Evolutionary conservation across 2,329 filamentous ascomycete species (phyloP).

Genomic region (Orbilia blumenaviensis): DNA sequence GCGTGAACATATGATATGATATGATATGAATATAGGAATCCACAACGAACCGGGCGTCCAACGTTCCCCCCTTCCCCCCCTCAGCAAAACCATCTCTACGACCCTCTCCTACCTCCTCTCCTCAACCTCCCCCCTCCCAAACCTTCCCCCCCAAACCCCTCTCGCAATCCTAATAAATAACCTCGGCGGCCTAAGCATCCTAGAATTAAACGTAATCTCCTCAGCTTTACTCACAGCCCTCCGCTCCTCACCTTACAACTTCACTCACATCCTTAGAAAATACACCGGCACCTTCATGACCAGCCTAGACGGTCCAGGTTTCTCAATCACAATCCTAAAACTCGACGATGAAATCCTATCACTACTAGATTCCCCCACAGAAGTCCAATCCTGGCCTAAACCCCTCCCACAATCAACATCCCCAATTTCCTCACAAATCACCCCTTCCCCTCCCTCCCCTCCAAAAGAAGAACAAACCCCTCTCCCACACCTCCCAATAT

Average conservation of each 20-base stretch:
- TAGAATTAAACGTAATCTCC: constrained; percentile 78
- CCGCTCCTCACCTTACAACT: constrained; percentile 70
- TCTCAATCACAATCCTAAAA: constrained; percentile 76
- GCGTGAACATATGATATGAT: too few species aligned
- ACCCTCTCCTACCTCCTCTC: constrained; percentile 72
- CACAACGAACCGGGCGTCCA: constrained; percentile 74
- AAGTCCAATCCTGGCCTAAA: constrained; percentile 74
- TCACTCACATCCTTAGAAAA: constrained; percentile 69
- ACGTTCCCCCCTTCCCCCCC: constrained; percentile 61
- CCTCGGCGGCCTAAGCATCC: constrained; percentile 75
- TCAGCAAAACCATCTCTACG: constrained; percentile 66
- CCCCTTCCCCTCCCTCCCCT: constrained; percentile 19
- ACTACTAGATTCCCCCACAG: constrained; percentile 74
- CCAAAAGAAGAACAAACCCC: constrained; percentile 6
- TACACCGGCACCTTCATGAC: constrained; percentile 80
- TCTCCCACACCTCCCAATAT: too few species aligned
- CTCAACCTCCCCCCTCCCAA: too few species aligned
- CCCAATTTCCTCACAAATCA: too few species aligned
- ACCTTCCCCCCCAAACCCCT: constrained; percentile 69
- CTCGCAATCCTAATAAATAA: constrained; percentile 79
- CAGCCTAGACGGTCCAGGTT: constrained; percentile 77
- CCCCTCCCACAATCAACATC: not conserved
- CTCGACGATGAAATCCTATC: constrained; percentile 72
- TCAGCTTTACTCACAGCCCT: too few species aligned
- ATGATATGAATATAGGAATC: too few species aligned